These are phyloP conservation scores for Lactifluus volemus DNA, from an alignment of 768 basidiomycete genomes.

Conservation along the genomic window DNA sequence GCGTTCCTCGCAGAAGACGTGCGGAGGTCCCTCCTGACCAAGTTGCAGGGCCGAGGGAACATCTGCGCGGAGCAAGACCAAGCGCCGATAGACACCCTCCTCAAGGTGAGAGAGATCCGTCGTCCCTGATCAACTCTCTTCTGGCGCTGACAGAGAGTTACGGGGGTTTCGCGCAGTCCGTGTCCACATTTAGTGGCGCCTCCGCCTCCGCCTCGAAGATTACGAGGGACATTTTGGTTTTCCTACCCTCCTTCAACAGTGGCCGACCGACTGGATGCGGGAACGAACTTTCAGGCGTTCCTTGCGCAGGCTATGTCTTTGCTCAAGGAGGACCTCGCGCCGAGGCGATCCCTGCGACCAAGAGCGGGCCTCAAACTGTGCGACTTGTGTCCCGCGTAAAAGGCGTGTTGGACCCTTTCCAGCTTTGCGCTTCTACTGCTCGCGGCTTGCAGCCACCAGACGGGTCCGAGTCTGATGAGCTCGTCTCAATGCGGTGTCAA, in stretches of 20 bases:
- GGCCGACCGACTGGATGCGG: conserved; percentile 30
- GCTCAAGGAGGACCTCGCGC: conserved; percentile 24
- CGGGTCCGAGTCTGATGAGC: conserved; percentile 24
- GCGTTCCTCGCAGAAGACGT: conserved; percentile 32
- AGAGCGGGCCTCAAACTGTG: conserved; percentile 36
- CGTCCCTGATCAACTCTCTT: too few species aligned
- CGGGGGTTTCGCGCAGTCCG: too few species aligned
- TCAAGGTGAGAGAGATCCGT: too few species aligned
- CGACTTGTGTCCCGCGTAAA: conserved; percentile 35
- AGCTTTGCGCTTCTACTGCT: conserved; percentile 48
- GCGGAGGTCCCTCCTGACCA: conserved; percentile 33
- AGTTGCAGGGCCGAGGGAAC: too few species aligned
- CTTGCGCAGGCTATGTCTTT: conserved; percentile 30
- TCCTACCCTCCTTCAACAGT: conserved; percentile 38
- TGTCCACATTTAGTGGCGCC: conserved; percentile 32
- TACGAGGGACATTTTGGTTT: conserved; percentile 44
- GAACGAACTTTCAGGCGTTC: conserved; percentile 33
- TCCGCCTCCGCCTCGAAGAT: conserved; percentile 35
- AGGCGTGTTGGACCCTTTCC: conserved; percentile 34
- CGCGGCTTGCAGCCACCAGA: conserved; percentile 12
- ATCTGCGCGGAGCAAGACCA: conserved; percentile 38
- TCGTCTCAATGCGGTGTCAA: conserved; percentile 32
- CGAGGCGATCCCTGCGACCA: conserved; percentile 27
- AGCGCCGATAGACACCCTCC: conserved; percentile 35
- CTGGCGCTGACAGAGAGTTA: too few species aligned